Conservation (phyloP, 2,329 filamentous ascomycete genomes). For the Fusarium annulatum region DNA sequence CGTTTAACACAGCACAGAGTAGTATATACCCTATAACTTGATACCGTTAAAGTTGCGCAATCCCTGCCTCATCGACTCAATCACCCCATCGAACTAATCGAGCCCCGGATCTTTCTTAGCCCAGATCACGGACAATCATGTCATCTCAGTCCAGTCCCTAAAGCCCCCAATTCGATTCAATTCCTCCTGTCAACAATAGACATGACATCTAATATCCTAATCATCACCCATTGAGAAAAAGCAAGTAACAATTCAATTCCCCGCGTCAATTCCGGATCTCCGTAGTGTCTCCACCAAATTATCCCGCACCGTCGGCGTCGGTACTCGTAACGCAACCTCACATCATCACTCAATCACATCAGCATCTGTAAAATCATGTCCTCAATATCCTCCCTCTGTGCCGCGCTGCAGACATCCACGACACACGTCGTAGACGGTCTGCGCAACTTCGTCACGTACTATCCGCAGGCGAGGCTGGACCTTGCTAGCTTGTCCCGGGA, state of each 20-base stretch:
- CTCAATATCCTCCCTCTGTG: slow-evolving; percentile 35
- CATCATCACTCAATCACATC: slow-evolving; percentile 8
- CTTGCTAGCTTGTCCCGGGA: slow-evolving; percentile 42
- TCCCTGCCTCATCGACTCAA: slow-evolving; percentile 11
- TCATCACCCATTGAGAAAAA: neutral
- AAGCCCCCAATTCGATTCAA: neutral
- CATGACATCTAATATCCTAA: neutral
- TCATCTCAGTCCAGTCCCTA: neutral
- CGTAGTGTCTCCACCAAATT: slow-evolving; percentile 28
- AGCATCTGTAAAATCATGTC: neutral
- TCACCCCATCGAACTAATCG: slow-evolving; percentile 16
- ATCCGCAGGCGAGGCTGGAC: slow-evolving; percentile 40
- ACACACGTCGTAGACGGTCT: slow-evolving; percentile 35
- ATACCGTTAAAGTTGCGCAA: neutral
- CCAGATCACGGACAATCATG: neutral
- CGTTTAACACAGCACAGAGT: neutral
- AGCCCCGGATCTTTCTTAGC: slow-evolving; percentile 20
- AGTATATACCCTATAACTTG: neutral
- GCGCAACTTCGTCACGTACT: slow-evolving; percentile 39
- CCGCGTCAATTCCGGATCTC: slow-evolving; percentile 10
- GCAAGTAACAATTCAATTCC: neutral
- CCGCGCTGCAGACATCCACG: slow-evolving; percentile 36
- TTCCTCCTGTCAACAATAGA: neutral
- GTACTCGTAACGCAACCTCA: slow-evolving; percentile 7
- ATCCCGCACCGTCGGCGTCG: slow-evolving; percentile 12